These are phyloP conservation scores for Fermentozyma sake DNA, from an alignment of 1,139 yeast species.

Conservation along the genomic window DNA sequence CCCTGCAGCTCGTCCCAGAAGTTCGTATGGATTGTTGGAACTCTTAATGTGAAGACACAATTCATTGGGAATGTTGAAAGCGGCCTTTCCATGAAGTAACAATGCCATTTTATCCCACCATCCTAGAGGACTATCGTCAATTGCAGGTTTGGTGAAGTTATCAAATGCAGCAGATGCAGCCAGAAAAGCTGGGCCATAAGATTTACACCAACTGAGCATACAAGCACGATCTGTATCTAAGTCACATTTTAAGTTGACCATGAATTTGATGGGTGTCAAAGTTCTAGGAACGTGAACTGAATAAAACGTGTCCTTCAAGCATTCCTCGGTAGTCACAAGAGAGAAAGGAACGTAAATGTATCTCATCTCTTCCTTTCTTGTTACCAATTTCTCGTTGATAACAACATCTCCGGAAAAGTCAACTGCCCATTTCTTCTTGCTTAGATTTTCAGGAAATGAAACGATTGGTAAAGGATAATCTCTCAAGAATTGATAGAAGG, in stretches of 20 bases:
- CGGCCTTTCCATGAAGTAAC: slow-evolving; percentile 43
- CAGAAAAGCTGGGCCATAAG: slow-evolving; percentile 38
- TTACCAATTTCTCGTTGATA: slow-evolving; percentile 38
- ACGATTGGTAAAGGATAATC: slow-evolving; percentile 43
- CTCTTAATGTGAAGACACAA: slow-evolving; percentile 57
- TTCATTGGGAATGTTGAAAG: slow-evolving; percentile 51
- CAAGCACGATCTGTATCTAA: slow-evolving; percentile 37
- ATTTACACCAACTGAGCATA: slow-evolving; percentile 41
- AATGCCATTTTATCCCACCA: slow-evolving; percentile 54
- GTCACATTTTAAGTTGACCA: slow-evolving; percentile 31
- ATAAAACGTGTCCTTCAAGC: slow-evolving; percentile 31
- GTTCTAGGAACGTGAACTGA: slow-evolving; percentile 40
- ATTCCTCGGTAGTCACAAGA: slow-evolving; percentile 28
- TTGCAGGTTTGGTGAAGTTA: slow-evolving; percentile 63
- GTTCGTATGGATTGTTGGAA: slow-evolving; percentile 68
- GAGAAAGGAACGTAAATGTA: slow-evolving; percentile 44
- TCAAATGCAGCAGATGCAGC: slow-evolving; percentile 39
- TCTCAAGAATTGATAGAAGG: slow-evolving; percentile 28
- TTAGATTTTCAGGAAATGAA: slow-evolving; percentile 34
- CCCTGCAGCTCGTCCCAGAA: slow-evolving; percentile 71
- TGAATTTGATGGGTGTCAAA: slow-evolving; percentile 41
- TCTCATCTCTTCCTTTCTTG: slow-evolving; percentile 38
- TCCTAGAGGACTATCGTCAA: slow-evolving; percentile 86
- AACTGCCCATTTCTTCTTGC: slow-evolving; percentile 24
- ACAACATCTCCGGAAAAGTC: slow-evolving; percentile 35